Percentiles rank a stretch among this genome's conserved stretches.
These are phyloP conservation scores for Fusarium agapanthi DNA, from an alignment of 2,329 filamentous ascomycete species.

Conservation along the genomic window DNA sequence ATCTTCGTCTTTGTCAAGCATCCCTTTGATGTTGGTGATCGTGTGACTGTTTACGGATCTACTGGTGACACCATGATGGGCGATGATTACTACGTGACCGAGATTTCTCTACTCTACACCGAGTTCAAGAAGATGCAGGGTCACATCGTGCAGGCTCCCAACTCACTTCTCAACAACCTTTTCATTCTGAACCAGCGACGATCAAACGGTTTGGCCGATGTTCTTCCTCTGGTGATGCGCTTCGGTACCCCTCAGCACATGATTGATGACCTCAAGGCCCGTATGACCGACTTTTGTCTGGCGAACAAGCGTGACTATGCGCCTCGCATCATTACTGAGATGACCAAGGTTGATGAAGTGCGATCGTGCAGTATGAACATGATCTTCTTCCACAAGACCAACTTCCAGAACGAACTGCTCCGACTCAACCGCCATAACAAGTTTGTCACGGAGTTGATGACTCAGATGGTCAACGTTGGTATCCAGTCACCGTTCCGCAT, in stretches of 20 bases:
- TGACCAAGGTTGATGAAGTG: conserved; percentile 81
- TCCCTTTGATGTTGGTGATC: conserved; percentile 94
- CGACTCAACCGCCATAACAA: conserved; percentile 92
- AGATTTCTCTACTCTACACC: conserved; percentile 91
- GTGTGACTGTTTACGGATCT: conserved; percentile 90
- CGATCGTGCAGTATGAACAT: conserved; percentile 90
- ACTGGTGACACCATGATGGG: conserved; percentile 80
- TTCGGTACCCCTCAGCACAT: conserved; percentile 86
- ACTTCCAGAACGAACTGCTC: conserved; percentile 93
- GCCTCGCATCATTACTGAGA: conserved; percentile 84
- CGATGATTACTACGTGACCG: conserved; percentile 96
- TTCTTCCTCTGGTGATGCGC: conserved; percentile 83
- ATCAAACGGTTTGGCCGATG: conserved; percentile 87
- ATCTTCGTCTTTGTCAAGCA: conserved; percentile 98
- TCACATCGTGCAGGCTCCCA: conserved; percentile 93
- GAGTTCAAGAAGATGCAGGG: conserved; percentile 99
- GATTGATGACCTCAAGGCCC: conserved; percentile 82
- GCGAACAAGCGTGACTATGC: conserved; percentile 91
- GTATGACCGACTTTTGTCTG: conserved; percentile 83
- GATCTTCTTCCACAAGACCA: conserved; percentile 97
- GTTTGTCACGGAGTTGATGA: conserved; percentile 91
- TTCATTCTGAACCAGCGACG: conserved; percentile 96
- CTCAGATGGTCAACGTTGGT: conserved; percentile 81
- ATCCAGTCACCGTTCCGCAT: conserved; percentile 77
- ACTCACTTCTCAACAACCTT: conserved; percentile 89